These are phyloP conservation scores for Prunus davidiana DNA, from an alignment of 306 rosid species.

Conservation along the genomic window DNA sequence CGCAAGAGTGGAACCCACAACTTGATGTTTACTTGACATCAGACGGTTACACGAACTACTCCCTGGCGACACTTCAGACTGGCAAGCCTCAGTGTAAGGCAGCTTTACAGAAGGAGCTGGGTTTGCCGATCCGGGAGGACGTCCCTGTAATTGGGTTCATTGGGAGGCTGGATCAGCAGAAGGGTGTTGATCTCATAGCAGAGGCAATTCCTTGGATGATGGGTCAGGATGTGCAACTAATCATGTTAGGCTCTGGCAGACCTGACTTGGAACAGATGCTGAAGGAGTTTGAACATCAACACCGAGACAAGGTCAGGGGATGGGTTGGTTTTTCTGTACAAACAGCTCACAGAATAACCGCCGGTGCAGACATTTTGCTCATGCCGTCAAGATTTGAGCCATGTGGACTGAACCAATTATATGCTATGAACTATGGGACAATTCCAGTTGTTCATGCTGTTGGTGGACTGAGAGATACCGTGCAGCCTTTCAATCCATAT, in stretches of 20 bases:
- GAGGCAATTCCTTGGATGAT: slow-evolving; percentile 91
- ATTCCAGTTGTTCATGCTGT: slow-evolving; percentile 93
- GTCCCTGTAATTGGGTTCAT: slow-evolving; percentile 71
- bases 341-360: slow-evolving; percentile 90
- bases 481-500: slow-evolving; percentile 68
- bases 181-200: slow-evolving; percentile 88
- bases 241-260: slow-evolving; percentile 90
- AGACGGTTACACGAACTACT: slow-evolving; percentile 87
- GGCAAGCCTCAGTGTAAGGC: slow-evolving; percentile 88
- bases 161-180: slow-evolving; percentile 86
- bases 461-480: slow-evolving; percentile 89
- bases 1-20: slow-evolving; percentile 78
- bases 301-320: slow-evolving; percentile 58
- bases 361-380: slow-evolving; percentile 80
- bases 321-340: slow-evolving; percentile 94
- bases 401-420: slow-evolving; percentile 91
- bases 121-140: slow-evolving; percentile 71
- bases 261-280: slow-evolving; percentile 83
- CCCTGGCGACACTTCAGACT: slow-evolving; percentile 54
- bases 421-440: slow-evolving; percentile 92
- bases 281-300: slow-evolving; percentile 42
- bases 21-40: slow-evolving; percentile 61
- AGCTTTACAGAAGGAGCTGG: slow-evolving; percentile 86
- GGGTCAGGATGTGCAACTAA: slow-evolving; percentile 73
- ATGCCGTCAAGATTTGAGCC: slow-evolving; percentile 99